A percentile compares a stretch with the other conserved stretches of the same genome.
Evolutionary conservation across 2,329 filamentous ascomycete genomes (phyloP).

Genomic region (Penicillium paneum): DNA sequence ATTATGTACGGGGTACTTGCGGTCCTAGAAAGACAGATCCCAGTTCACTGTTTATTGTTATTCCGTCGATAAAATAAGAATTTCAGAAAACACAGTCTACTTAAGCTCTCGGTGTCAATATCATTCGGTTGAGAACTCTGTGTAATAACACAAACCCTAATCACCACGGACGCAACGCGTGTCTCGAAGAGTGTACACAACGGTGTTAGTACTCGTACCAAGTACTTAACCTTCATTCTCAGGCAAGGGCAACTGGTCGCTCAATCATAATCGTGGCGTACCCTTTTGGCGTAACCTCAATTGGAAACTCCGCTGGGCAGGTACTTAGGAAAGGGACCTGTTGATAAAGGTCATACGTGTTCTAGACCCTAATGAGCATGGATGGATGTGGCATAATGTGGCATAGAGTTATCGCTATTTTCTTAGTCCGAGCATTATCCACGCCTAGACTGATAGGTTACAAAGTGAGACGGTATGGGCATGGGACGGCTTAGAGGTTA

Average conservation of each 20-base stretch:
- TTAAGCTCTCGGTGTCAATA: conserved; percentile 2
- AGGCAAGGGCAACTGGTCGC: conserved; percentile 15
- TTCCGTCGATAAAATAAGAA: neutral
- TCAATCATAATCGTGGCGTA: conserved; percentile 19
- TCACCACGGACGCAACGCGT: neutral
- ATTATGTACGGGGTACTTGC: neutral
- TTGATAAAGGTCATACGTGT: neutral
- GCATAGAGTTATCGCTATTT: neutral
- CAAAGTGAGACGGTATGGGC: conserved; percentile 1
- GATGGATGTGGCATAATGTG: neutral
- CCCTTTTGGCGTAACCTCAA: conserved; percentile 17
- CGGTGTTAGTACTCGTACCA: neutral
- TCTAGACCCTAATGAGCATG: neutral
- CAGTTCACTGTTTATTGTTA: neutral
- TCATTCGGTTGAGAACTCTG: neutral
- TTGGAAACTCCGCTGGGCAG: conserved; percentile 17
- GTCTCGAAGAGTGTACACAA: neutral
- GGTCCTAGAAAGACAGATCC: neutral
- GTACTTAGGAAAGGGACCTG: conserved; percentile 1
- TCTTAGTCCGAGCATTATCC: neutral
- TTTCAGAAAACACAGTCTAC: neutral
- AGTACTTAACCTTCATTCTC: neutral
- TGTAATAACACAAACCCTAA: conserved; percentile 6
- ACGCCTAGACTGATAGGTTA: neutral
- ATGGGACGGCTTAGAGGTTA: neutral